These are phyloP conservation scores for Fusarium coicis DNA, from an alignment of 2,329 filamentous ascomycete species.

Conservation along the genomic window DNA sequence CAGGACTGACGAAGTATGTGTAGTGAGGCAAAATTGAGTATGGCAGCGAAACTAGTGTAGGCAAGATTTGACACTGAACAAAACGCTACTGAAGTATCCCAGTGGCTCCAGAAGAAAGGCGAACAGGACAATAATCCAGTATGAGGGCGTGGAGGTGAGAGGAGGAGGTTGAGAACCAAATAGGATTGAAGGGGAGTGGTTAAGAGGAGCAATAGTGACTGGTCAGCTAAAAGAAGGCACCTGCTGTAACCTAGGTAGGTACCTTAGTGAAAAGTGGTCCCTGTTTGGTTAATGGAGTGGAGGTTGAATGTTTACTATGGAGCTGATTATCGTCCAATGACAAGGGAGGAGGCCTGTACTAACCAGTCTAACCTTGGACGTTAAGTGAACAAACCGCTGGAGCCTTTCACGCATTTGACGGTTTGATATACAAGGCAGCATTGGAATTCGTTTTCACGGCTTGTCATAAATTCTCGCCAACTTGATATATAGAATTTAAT, in stretches of 20 bases:
- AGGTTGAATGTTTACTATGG: not conserved
- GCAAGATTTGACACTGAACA: not conserved
- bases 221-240: slow-evolving; percentile 26
- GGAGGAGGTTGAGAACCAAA: slow-evolving; percentile 8
- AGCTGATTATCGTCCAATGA: slow-evolving; percentile 12
- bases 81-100: not conserved
- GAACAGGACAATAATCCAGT: not conserved
- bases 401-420: not conserved
- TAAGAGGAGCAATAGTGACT: slow-evolving; percentile 19
- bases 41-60: not conserved
- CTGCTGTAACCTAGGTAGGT: slow-evolving; percentile 8
- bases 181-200: slow-evolving; percentile 17
- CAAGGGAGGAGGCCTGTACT: not conserved
- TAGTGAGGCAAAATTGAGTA: slow-evolving; percentile 20
- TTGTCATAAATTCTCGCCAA: not conserved
- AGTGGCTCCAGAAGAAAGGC: not conserved
- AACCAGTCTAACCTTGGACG: not conserved
- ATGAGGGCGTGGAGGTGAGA: slow-evolving; percentile 12
- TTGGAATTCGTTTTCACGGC: not conserved
- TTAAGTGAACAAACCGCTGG: not conserved
- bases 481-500: not conserved
- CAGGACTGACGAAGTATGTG: slow-evolving; percentile 22
- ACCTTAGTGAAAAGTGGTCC: slow-evolving; percentile 20
- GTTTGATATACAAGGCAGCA: not conserved
- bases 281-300: slow-evolving; percentile 15